Evolutionary conservation across 148 eudicot species (phyloP).

Genomic region (Chenopodium berlandieri): DNA sequence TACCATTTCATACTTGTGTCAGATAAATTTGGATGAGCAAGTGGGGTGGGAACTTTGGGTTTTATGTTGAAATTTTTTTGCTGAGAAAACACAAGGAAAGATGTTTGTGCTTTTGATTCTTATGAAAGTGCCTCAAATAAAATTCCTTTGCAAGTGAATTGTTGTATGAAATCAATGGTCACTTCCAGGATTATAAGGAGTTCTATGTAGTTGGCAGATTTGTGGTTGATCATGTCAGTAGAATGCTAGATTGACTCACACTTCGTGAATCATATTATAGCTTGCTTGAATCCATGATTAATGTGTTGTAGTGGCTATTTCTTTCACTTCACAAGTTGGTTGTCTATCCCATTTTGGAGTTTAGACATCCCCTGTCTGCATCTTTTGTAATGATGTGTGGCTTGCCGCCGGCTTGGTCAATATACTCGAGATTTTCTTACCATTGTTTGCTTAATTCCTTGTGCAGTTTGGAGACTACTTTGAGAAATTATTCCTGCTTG

Average conservation of each 20-base stretch:
- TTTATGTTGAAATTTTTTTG: neutral
- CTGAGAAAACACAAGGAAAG: neutral
- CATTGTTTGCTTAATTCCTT: neutral
- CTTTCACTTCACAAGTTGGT: neutral
- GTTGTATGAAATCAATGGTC: neutral
- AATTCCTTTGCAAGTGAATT: neutral
- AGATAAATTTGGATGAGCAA: neutral
- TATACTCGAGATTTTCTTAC: neutral
- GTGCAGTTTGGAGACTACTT: slow-evolving; percentile 89
- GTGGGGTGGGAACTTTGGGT: neutral
- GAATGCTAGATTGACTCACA: neutral
- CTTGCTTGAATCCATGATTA: neutral
- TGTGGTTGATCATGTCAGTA: neutral
- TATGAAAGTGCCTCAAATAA: neutral
- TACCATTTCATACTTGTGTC: neutral
- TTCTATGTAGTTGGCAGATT: neutral
- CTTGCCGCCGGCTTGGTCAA: neutral
- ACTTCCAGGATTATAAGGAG: neutral
- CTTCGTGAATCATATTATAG: neutral
- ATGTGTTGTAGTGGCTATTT: neutral
- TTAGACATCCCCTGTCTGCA: neutral
- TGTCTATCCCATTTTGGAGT: neutral
- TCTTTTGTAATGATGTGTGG: neutral
- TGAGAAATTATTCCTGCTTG: slow-evolving; percentile 94
- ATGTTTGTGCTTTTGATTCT: neutral